These are phyloP conservation scores for Saturnispora hagleri DNA, from an alignment of 805 yeast genomes.

Conservation along the genomic window DNA sequence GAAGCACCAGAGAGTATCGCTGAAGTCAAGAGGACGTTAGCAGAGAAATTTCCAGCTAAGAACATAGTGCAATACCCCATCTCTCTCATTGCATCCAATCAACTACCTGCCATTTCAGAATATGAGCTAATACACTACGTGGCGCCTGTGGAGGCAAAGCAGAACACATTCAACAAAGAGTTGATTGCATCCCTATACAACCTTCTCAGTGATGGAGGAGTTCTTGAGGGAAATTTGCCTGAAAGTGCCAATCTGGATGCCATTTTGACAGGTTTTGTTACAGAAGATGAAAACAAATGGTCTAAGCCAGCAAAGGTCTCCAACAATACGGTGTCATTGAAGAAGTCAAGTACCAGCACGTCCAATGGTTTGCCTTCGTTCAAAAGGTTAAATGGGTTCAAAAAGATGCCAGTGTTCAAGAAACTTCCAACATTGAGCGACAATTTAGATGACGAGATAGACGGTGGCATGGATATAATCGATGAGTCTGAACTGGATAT, in stretches of 20 bases:
- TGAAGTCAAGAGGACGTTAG: constrained; percentile 28
- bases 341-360: constrained; percentile 8
- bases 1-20: constrained; percentile 43
- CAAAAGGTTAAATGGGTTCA: constrained; percentile 16
- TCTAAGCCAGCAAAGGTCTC: constrained; percentile 34
- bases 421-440: constrained; percentile 27
- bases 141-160: constrained; percentile 42
- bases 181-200: constrained; percentile 33
- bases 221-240: constrained; percentile 45
- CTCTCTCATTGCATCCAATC: constrained; percentile 45
- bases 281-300: constrained; percentile 41
- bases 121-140: constrained; percentile 43
- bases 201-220: constrained; percentile 37
- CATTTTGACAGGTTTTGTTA: constrained; percentile 55
- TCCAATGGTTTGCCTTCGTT: constrained; percentile 21
- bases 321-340: constrained; percentile 17
- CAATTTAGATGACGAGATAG: constrained; percentile 13
- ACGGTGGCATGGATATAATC: constrained; percentile 14
- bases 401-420: constrained; percentile 6
- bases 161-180: constrained; percentile 38
- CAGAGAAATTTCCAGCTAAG: constrained; percentile 23
- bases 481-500: constrained; percentile 35
- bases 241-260: constrained; percentile 48
- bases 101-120: constrained; percentile 25
- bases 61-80: constrained; percentile 43